Evolutionary conservation across 192 early-diverging fungal genomes (phyloP).

Genomic region (Lobulomyces angularis): DNA sequence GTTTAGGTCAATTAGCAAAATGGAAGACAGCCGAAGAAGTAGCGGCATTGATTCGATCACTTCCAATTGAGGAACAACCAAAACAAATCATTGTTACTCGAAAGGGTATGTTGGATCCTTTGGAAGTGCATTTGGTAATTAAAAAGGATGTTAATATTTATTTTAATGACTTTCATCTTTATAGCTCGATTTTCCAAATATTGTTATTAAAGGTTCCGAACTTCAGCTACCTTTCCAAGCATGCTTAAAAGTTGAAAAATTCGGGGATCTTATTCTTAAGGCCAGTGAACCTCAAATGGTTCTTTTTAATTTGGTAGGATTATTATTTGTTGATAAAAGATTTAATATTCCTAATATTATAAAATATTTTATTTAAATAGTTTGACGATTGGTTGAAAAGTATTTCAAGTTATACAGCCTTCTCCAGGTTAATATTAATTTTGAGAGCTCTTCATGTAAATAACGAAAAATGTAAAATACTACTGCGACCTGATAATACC

Average conservation of each 20-base stretch:
- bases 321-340: not conserved
- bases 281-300: conserved; percentile 97
- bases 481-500: conserved; percentile 85
- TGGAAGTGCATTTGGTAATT: conserved; percentile 74
- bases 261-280: conserved; percentile 95
- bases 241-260: conserved; percentile 94
- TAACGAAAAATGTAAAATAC: conserved; percentile 93
- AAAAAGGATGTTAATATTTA: not conserved
- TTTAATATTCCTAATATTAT: conserved; percentile 2
- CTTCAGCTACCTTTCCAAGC: conserved; percentile 97
- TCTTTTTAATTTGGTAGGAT: conserved; percentile 41
- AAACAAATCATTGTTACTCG: conserved; percentile 98
- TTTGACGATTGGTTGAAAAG: conserved; percentile 97
- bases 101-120: conserved; percentile 98
- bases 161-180: not conserved
- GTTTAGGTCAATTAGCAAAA: conserved; percentile 96
- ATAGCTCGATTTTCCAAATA: conserved; percentile 92
- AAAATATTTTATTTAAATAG: conserved; percentile 15
- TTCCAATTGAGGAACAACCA: conserved; percentile 98
- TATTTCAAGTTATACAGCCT: conserved; percentile 93
- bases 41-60: conserved; percentile 92
- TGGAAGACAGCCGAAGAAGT: conserved; percentile 99
- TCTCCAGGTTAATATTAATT: conserved; percentile 92
- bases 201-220: conserved; percentile 95
- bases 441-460: conserved; percentile 95